A percentile compares a stretch with the other conserved stretches of the same genome.
Conservation (phyloP, 768 basidiomycete species). For the Lentinula sp. region DNA sequence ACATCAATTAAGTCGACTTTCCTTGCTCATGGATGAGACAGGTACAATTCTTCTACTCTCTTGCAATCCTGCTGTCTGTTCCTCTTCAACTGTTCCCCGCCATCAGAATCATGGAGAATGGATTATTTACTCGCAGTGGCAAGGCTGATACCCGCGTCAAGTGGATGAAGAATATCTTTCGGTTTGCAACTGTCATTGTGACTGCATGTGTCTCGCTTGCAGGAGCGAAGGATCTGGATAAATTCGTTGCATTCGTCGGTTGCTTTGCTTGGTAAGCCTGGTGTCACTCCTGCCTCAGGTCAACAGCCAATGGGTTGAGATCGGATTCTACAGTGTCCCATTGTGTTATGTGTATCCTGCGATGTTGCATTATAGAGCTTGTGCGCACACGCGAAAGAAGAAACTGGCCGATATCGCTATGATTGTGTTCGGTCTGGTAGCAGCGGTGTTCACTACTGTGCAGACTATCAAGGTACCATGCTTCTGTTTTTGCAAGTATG, state of each 20-base stretch:
- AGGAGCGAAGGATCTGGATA: conserved; percentile 88
- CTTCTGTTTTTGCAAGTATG: background rate
- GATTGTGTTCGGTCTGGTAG: conserved; percentile 67
- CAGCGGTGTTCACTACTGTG: conserved; percentile 70
- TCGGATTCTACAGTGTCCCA: conserved; percentile 58
- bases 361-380: conserved; percentile 87
- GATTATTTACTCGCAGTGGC: conserved; percentile 82
- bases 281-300: background rate
- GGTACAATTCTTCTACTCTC: conserved; percentile 85
- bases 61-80: conserved; percentile 87
- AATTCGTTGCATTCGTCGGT: conserved; percentile 91
- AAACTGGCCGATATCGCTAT: conserved; percentile 67
- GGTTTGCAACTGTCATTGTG: conserved; percentile 66
- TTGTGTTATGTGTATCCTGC: conserved; percentile 93
- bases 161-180: conserved; percentile 94
- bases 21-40: conserved; percentile 14
- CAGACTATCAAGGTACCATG: conserved; percentile 65
- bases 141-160: conserved; percentile 79
- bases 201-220: conserved; percentile 80
- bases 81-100: conserved; percentile 98
- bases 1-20: conserved; percentile 14
- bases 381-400: conserved; percentile 62
- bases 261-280: conserved; percentile 83
- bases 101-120: conserved; percentile 95
- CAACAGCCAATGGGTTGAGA: background rate